A percentile compares a stretch with the other conserved stretches of the same genome.
These are phyloP conservation scores for Dendrobium officinale DNA, from an alignment of 106 monocot species.

Conservation along the genomic window DNA sequence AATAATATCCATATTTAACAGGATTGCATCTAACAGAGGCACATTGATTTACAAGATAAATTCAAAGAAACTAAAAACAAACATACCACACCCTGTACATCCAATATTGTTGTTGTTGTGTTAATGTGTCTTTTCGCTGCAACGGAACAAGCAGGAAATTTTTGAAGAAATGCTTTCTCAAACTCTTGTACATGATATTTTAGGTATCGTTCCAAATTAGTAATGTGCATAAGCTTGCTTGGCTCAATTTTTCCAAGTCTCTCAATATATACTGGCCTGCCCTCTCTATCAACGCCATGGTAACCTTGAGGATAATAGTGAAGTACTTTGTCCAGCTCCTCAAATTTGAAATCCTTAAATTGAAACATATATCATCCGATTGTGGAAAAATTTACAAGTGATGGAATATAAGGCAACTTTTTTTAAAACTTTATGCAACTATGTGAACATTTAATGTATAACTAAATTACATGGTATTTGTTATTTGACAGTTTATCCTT, in stretches of 20 bases:
- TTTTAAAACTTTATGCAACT: neutral
- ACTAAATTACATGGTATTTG: neutral
- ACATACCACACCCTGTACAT: conserved; percentile 90
- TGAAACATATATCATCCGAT: neutral
- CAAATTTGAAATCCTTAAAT: conserved; percentile 78
- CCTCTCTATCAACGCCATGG: conserved; percentile 93
- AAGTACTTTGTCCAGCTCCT: conserved; percentile 79
- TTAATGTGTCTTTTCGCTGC: conserved; percentile 75
- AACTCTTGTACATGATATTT: conserved; percentile 98
- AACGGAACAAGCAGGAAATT: conserved; percentile 89
- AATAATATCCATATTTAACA: neutral
- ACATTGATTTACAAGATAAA: neutral
- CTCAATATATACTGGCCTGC: conserved; percentile 93
- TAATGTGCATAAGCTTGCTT: conserved; percentile 78
- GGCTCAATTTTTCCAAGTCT: conserved; percentile 86
- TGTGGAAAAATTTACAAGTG: neutral
- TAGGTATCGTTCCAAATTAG: conserved; percentile 81
- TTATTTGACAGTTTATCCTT: neutral
- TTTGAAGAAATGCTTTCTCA: conserved; percentile 76
- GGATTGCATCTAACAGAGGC: neutral
- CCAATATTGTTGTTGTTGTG: conserved; percentile 87
- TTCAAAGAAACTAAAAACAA: neutral
- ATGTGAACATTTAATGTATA: neutral
- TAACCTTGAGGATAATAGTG: conserved; percentile 86
- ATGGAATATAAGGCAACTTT: neutral